phyloP scores from a whole-genome alignment of 1,284 basidiomycete genomes.

The Microbotryum intermedium region DNA sequence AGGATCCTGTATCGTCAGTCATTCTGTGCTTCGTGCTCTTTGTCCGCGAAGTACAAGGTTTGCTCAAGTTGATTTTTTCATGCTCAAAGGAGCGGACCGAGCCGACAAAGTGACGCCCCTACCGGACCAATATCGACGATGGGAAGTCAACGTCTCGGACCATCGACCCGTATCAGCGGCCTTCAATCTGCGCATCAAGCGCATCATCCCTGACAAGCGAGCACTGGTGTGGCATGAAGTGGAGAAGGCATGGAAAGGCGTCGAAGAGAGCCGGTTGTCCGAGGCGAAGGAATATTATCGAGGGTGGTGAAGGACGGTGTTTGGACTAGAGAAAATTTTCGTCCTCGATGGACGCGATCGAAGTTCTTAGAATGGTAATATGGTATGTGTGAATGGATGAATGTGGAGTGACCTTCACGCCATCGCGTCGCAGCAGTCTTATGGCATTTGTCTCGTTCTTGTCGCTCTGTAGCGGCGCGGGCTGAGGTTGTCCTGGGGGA shows the following conservation, averaged over 20 bases:
- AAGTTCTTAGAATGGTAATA: no score
- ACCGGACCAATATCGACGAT: constrained; percentile 49
- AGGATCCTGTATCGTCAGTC: constrained; percentile 59
- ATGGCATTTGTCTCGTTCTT: no score
- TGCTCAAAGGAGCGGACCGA: constrained; percentile 11
- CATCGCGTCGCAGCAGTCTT: no score
- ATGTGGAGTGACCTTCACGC: no score
- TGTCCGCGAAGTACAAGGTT: not conserved
- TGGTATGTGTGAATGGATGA: no score
- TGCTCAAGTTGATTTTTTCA: not conserved
- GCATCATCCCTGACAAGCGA: constrained; percentile 53
- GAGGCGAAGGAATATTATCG: constrained; percentile 24
- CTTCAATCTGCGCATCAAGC: constrained; percentile 56
- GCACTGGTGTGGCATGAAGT: constrained; percentile 42
- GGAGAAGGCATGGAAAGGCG: constrained; percentile 26
- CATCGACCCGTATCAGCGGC: constrained; percentile 72
- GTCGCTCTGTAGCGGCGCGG: no score
- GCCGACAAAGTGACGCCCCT: constrained; percentile 19
- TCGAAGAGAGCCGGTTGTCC: constrained; percentile 16
- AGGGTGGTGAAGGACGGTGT: constrained; percentile 3
- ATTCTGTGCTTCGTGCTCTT: not conserved
- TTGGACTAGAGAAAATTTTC: no score
- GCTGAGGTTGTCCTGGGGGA: no score
- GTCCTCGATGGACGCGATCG: no score
- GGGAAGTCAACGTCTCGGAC: constrained; percentile 75